phyloP scores from a whole-genome alignment of 805 yeast species.

The Hanseniaspora occidentalis region DNA sequence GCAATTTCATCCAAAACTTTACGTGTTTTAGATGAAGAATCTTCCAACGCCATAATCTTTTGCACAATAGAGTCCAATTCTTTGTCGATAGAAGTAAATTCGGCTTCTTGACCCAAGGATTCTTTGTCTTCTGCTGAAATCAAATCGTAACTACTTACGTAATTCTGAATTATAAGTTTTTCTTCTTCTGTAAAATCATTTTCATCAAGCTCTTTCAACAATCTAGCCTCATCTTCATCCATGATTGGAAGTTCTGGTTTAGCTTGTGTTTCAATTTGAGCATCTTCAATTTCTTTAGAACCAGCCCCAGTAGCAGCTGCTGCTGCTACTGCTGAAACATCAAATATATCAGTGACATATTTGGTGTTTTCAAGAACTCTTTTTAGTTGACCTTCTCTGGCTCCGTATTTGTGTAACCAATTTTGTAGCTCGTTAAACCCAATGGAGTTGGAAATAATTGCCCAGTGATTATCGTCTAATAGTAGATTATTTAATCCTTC shows the following conservation, averaged over 20 bases:
- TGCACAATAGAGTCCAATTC: constrained; percentile 23
- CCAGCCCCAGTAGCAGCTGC: constrained; percentile 44
- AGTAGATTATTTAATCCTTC: constrained; percentile 49
- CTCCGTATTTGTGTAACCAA: constrained; percentile 72
- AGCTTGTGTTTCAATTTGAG: constrained; percentile 19
- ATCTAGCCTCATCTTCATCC: constrained; percentile 31
- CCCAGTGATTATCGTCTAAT: constrained; percentile 46
- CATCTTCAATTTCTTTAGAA: constrained; percentile 36
- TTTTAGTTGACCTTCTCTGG: constrained; percentile 51
- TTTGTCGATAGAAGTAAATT: constrained; percentile 1
- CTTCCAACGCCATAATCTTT: constrained; percentile 28
- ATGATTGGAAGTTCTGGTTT: too few relatives aligned
- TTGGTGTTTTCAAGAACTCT: constrained; percentile 31
- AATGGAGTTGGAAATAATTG: constrained; percentile 48
- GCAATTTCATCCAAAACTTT: constrained; percentile 13
- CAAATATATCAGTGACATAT: neutral
- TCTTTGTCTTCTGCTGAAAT: constrained; percentile 3
- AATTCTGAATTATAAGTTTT: constrained; percentile 6
- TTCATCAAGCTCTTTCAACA: constrained; percentile 29
- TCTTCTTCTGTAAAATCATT: constrained; percentile 26
- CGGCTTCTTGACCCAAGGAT: constrained; percentile 10
- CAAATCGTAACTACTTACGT: neutral
- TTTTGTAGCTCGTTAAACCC: constrained; percentile 41
- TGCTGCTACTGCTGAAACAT: neutral
- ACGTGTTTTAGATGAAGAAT: constrained; percentile 19